Evolutionary conservation across 2,329 filamentous ascomycete species (phyloP).

Genomic region (Colletotrichum cereale): DNA sequence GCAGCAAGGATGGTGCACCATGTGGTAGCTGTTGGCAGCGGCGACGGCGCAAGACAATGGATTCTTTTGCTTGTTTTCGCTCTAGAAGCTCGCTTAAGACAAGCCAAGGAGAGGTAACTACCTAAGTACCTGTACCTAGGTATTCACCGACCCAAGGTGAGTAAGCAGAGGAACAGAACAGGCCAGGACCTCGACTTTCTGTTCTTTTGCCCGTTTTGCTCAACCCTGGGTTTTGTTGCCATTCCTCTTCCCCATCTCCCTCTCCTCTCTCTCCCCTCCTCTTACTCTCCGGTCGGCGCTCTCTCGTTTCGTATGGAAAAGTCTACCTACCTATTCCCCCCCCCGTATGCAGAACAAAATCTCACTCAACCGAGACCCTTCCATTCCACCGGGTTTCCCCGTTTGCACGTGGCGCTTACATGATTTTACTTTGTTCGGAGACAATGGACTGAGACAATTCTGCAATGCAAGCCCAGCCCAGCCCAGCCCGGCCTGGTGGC

Average conservation of each 20-base stretch:
- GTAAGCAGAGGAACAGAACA: not conserved
- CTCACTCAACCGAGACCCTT: not conserved
- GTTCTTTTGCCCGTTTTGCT: not conserved
- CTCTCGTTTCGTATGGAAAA: not conserved
- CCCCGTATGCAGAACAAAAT: not conserved
- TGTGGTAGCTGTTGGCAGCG: too few relatives aligned
- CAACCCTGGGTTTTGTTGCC: not conserved
- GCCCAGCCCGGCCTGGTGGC: not conserved
- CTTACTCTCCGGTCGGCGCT: too few relatives aligned
- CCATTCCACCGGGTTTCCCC: not conserved
- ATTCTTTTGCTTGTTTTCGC: constrained; percentile 26
- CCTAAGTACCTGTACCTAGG: too few relatives aligned
- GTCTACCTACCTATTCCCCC: too few relatives aligned
- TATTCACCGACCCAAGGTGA: too few relatives aligned
- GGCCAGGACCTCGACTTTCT: constrained; percentile 10
- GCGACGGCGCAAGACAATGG: constrained; percentile 3
- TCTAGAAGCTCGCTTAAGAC: not conserved
- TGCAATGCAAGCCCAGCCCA: constrained; percentile 1
- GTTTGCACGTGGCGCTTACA: constrained; percentile 15
- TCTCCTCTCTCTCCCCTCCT: too few relatives aligned
- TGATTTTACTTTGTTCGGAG: constrained; percentile 1
- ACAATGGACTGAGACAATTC: constrained; percentile 23
- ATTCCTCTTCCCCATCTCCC: not conserved
- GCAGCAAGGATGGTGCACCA: constrained; percentile 16
- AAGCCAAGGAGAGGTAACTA: not conserved